Conservation (phyloP, 2,329 filamentous ascomycete species). For the Cordyceps cateniannulata region DNA sequence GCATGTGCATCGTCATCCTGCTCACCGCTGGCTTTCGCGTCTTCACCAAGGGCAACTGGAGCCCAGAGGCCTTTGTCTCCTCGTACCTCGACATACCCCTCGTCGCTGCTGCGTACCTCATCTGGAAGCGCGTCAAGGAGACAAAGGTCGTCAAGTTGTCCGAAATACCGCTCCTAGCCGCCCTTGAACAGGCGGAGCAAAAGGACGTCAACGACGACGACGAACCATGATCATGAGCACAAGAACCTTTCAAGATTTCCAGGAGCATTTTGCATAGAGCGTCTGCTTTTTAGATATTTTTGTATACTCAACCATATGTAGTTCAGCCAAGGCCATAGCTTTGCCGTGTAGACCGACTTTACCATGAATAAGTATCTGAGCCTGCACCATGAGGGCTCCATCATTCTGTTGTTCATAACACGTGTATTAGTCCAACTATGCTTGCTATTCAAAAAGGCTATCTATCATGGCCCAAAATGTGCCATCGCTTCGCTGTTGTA, state of each 20-base stretch:
- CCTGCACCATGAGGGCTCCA: not conserved
- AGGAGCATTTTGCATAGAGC: not conserved
- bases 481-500: not conserved
- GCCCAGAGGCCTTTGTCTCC: slow-evolving; percentile 50
- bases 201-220: slow-evolving; percentile 1
- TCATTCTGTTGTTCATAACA: not conserved
- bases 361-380: not conserved
- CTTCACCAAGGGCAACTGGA: slow-evolving; percentile 55
- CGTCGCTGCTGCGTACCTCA: slow-evolving; percentile 47
- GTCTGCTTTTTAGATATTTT: not conserved
- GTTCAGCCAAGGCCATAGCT: not conserved
- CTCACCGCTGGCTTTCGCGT: slow-evolving; percentile 63
- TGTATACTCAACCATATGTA: not conserved
- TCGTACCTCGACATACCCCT: slow-evolving; percentile 58
- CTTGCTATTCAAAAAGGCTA: not conserved
- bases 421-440: not conserved
- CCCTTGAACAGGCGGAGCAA: slow-evolving; percentile 40
- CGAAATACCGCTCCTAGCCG: slow-evolving; percentile 45
- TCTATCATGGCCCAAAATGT: not conserved
- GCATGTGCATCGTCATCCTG: slow-evolving; percentile 57
- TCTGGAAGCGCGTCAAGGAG: slow-evolving; percentile 61
- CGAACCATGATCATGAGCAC: not conserved
- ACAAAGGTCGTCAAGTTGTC: slow-evolving; percentile 47
- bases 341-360: not conserved
- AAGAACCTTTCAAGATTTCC: not conserved